phyloP scores from a whole-genome alignment of 208 protist species.

The Leishmania gerbilli region DNA sequence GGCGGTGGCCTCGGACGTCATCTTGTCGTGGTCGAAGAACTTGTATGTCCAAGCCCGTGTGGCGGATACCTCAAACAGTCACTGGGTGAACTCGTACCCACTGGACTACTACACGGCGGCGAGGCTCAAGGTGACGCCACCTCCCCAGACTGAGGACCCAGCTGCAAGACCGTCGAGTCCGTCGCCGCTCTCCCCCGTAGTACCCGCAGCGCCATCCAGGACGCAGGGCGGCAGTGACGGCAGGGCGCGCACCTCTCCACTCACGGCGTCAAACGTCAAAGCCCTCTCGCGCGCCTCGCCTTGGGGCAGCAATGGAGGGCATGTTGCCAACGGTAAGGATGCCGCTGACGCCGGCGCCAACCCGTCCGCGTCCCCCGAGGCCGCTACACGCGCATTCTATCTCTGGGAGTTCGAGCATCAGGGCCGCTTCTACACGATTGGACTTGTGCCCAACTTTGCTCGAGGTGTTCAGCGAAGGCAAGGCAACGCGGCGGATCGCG shows the following conservation, averaged over 20 bases:
- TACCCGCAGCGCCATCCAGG: neutral
- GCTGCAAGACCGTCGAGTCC: neutral
- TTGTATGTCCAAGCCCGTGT: slow-evolving; percentile 19
- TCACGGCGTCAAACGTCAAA: neutral
- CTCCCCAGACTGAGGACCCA: no score
- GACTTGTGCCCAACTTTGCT: slow-evolving; percentile 26
- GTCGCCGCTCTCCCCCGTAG: neutral
- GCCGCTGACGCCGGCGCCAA: neutral
- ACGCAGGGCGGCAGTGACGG: neutral
- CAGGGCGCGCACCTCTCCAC: neutral
- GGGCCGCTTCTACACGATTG: slow-evolving; percentile 11
- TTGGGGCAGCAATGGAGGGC: neutral
- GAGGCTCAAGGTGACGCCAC: neutral
- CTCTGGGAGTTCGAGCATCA: slow-evolving; percentile 34
- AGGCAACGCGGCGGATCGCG: neutral
- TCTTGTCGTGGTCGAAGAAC: slow-evolving; percentile 32
- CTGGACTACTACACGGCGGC: slow-evolving; percentile 9
- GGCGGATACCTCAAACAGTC: slow-evolving; percentile 5
- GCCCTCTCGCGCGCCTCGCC: neutral
- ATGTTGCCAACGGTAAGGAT: neutral
- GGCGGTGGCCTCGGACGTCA: slow-evolving; percentile 14
- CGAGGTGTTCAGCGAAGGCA: slow-evolving; percentile 6
- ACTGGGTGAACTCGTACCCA: slow-evolving; percentile 15
- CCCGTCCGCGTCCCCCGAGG: neutral
- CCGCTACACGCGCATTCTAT: neutral